A percentile compares a stretch with the other conserved stretches of the same genome.
Conservation (phyloP, 192 early-diverging fungal genomes). For the Linnemannia elongata region DNA sequence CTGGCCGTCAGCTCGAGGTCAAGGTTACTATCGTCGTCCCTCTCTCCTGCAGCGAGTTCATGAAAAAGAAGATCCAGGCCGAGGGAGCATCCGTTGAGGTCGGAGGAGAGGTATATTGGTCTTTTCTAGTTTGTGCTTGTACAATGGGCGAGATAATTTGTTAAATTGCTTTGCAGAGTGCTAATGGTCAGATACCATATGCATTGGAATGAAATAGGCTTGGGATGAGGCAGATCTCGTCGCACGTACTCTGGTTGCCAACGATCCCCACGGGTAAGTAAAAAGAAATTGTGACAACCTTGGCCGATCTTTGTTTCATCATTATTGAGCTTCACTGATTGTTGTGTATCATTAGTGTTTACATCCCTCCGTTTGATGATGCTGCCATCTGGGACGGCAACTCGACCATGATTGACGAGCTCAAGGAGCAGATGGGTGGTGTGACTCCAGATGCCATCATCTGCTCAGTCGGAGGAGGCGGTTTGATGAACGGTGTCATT, state of each 20-base stretch:
- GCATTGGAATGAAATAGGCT: constrained; percentile 23
- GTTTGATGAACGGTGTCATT: constrained; percentile 76
- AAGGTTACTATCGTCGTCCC: constrained; percentile 73
- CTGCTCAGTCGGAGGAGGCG: constrained; percentile 78
- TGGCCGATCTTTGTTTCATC: background rate
- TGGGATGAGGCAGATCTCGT: constrained; percentile 61
- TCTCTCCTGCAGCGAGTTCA: constrained; percentile 54
- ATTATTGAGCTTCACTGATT: background rate
- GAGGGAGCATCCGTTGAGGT: constrained; percentile 71
- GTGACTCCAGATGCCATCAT: constrained; percentile 74
- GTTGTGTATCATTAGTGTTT: constrained; percentile 43
- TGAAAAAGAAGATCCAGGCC: constrained; percentile 68
- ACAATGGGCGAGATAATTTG: background rate
- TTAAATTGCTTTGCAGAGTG: background rate
- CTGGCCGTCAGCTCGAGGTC: constrained; percentile 71
- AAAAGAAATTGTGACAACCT: background rate
- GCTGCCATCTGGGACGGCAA: constrained; percentile 71
- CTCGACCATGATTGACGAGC: constrained; percentile 71
- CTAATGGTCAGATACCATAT: background rate
- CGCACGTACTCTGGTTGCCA: constrained; percentile 55
- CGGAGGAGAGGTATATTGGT: constrained; percentile 59
- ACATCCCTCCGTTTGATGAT: constrained; percentile 72
- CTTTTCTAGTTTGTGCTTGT: background rate
- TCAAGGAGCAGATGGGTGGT: constrained; percentile 71
- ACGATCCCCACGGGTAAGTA: constrained; percentile 62